phyloP scores from a whole-genome alignment of 2,329 filamentous ascomycete species.

The Didymella glomerata region DNA sequence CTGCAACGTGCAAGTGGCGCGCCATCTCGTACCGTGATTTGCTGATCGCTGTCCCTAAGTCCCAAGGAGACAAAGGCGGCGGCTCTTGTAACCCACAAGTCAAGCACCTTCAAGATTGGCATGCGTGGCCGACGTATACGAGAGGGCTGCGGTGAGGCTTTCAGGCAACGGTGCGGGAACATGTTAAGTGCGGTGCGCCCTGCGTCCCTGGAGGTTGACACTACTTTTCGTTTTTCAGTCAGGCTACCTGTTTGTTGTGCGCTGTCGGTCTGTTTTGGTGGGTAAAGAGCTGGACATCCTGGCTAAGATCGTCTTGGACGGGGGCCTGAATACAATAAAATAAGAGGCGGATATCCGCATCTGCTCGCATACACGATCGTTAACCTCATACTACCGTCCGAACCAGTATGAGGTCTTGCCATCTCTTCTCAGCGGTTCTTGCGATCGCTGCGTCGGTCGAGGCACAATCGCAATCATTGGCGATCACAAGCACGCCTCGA shows the following conservation, averaged over 20 bases:
- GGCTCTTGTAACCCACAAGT: constrained; percentile 11
- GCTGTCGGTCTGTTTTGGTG: not conserved
- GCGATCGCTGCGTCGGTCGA: constrained; percentile 32
- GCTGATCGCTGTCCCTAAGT: constrained; percentile 9
- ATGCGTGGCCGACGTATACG: constrained; percentile 24
- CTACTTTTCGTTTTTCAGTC: not conserved
- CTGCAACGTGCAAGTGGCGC: constrained; percentile 8
- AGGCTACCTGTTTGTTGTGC: not conserved
- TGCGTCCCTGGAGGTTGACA: constrained; percentile 7
- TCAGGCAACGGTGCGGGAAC: constrained; percentile 8
- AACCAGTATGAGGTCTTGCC: constrained; percentile 32
- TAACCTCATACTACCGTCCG: not conserved
- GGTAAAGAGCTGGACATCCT: constrained; percentile 5
- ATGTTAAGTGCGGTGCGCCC: constrained; percentile 22
- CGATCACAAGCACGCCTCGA: constrained; percentile 4
- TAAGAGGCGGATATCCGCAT: constrained; percentile 2
- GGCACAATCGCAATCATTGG: constrained; percentile 20
- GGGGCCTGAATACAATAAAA: constrained; percentile 11
- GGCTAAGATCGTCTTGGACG: not conserved
- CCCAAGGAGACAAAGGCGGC: constrained; percentile 6
- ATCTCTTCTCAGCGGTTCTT: constrained; percentile 30
- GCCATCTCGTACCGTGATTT: constrained; percentile 1
- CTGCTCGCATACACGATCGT: not conserved
- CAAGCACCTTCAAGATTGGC: constrained; percentile 11
- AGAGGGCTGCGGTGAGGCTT: constrained; percentile 16